Evolutionary conservation across 2,329 filamentous ascomycete species (phyloP), one percentile per base, ranked within the genome.

Genomic region (Delphinella strobiligena): DNA sequence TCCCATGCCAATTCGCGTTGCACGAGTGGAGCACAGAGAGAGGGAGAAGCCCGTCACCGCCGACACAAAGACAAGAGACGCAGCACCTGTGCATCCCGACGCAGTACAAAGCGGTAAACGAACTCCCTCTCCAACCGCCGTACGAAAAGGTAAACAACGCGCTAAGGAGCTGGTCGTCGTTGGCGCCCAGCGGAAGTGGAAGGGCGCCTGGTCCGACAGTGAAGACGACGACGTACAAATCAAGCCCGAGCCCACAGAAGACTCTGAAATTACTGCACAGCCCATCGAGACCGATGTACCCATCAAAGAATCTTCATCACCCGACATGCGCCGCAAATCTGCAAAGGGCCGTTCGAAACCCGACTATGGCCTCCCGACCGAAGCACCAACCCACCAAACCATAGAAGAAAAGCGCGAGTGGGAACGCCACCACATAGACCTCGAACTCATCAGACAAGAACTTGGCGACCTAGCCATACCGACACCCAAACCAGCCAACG

Each of bases 1-100:
- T 27, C 44, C 49, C 19, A 45, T 32, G 42, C 74, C 74, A 4
- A 63, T 77, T 32, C 67, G 74, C n/a, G 63, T 77, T 35, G 62
- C 65, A 40, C 63, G 74, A 44, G 65, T 68, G 48, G 67, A 71
- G 45, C 73, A 76, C 50, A 63, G 69, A 46, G 71, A 75, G 36
- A 63, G 71, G 19, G 59, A 62, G 2, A 55, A 73, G 18, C 69
- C 65, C 31, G 62, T 77, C 40, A 74, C 58, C 15, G 54, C 61
- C 42, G 59, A 55, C 30, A 48, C 49, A 15, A 48, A 44, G 24
- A 55, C 47, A 44, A 51, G 33, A 48, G 51, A 12, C 45, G 37
- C n/a, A 43, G 38, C 14, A 43, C 43, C 27, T 43, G 43, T 34
- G 39, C 24, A 11, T 30, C 38, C 18, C 34, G 38, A 15, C 31